A percentile compares a stretch with the other conserved stretches of the same genome.
These are phyloP conservation scores for Coemansia sp. DNA, from an alignment of 192 early-diverging fungal genomes.

Conservation along the genomic window DNA sequence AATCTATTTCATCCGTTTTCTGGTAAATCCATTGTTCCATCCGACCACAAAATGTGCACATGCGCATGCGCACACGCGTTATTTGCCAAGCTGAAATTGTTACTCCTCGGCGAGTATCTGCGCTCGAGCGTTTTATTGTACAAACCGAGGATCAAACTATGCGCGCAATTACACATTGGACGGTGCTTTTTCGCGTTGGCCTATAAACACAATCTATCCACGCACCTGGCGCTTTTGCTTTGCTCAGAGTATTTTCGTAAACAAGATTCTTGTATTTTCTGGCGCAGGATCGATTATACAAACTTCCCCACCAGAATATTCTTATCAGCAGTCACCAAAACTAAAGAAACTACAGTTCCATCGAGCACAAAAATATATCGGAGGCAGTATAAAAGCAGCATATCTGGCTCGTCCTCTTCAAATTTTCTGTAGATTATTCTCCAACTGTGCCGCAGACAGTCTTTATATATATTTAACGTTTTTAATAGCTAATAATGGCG, in stretches of 20 bases:
- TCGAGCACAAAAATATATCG: too few species aligned
- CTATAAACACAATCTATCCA: neutral
- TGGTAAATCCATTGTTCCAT: too few species aligned
- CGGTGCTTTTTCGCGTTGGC: neutral
- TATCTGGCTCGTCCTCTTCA: neutral
- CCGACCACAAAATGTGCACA: neutral
- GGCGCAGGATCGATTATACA: neutral
- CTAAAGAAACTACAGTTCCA: neutral
- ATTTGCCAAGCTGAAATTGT: neutral
- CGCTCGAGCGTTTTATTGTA: neutral
- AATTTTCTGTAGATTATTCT: neutral
- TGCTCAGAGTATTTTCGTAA: neutral
- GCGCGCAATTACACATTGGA: too few species aligned
- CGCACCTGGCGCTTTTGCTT: neutral
- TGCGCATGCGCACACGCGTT: neutral
- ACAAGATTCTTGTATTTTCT: neutral
- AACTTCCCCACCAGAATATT: neutral
- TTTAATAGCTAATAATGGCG: neutral
- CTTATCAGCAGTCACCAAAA: neutral
- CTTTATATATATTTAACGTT: neutral
- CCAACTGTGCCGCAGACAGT: neutral
- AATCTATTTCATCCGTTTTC: too few species aligned
- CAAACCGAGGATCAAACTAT: too few species aligned
- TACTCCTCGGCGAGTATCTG: neutral
- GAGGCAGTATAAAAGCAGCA: neutral